Percentiles rank a stretch among this genome's conserved stretches.
Conservation (phyloP, 768 basidiomycete species). For the Psilocybe subaeruginosa region DNA sequence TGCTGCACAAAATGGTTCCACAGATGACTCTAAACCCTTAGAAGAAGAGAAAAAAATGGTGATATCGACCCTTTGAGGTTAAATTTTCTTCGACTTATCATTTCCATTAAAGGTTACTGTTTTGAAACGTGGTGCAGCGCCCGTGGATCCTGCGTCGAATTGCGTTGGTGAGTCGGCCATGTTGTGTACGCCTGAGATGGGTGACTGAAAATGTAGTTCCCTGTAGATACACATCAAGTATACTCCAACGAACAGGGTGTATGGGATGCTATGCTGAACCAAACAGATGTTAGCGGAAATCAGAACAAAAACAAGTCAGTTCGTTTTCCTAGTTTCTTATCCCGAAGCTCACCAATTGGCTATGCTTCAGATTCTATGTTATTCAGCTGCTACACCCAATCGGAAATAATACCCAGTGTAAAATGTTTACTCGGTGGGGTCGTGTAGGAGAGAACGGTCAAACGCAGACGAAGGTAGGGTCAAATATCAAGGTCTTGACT, state of each 20-base stretch:
- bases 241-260: neutral
- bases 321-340: too few species aligned
- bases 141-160: conserved; percentile 7
- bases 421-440: conserved; percentile 13
- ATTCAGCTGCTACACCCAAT: conserved; percentile 11
- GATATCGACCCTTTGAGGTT: neutral
- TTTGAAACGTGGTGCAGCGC: conserved; percentile 15
- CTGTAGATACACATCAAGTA: conserved; percentile 12
- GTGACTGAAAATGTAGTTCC: neutral
- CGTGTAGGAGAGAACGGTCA: conserved; percentile 12
- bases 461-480: conserved; percentile 9
- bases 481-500: too few species aligned
- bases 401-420: neutral
- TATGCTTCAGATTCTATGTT: conserved; percentile 10
- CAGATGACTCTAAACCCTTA: neutral
- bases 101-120: conserved; percentile 8
- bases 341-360: too few species aligned
- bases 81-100: neutral
- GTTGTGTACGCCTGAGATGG: too few species aligned
- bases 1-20: neutral
- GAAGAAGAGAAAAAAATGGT: neutral
- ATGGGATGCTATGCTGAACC: conserved; percentile 16
- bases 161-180: neutral
- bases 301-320: conserved; percentile 13
- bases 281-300: conserved; percentile 14